A percentile compares a stretch with the other conserved stretches of the same genome.
phyloP scores from a whole-genome alignment of 129 eudicot species.

The Arctium minus region DNA sequence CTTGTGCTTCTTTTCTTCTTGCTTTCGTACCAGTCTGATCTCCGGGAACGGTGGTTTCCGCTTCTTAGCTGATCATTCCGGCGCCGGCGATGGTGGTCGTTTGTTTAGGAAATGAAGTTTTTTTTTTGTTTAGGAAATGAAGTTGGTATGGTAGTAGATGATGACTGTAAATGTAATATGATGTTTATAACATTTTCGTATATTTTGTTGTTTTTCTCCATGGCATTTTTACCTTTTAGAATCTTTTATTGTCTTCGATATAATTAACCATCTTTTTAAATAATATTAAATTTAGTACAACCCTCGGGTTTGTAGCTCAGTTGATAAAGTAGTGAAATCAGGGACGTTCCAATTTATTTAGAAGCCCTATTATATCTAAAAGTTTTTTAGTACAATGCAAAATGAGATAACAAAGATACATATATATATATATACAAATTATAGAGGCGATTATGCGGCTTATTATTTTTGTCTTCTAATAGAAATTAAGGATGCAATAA shows the following conservation, averaged over 20 bases:
- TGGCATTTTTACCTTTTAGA: neutral
- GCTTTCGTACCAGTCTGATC: conserved; percentile 83
- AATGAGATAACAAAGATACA: too few relatives aligned
- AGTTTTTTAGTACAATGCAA: too few relatives aligned
- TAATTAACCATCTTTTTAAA: too few relatives aligned
- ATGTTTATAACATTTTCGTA: conserved; percentile 1
- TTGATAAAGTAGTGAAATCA: too few relatives aligned
- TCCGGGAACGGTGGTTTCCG: conserved; percentile 88
- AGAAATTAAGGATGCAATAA: too few relatives aligned
- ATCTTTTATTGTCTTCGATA: neutral
- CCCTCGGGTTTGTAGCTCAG: too few relatives aligned
- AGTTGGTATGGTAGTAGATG: neutral
- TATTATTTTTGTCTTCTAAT: too few relatives aligned
- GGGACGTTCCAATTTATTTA: too few relatives aligned
- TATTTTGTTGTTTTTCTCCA: neutral
- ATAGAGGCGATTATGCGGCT: too few relatives aligned
- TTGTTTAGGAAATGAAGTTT: neutral
- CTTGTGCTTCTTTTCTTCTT: conserved; percentile 79
- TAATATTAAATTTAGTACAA: too few relatives aligned
- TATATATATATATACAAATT: too few relatives aligned
- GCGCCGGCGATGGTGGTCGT: neutral
- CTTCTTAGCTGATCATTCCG: conserved; percentile 43
- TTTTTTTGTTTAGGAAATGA: neutral
- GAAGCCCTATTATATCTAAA: too few relatives aligned
- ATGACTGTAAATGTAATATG: neutral